A percentile compares a stretch with the other conserved stretches of the same genome.
Conservation (phyloP, 306 rosid genomes). For the Inga laurina region DNA sequence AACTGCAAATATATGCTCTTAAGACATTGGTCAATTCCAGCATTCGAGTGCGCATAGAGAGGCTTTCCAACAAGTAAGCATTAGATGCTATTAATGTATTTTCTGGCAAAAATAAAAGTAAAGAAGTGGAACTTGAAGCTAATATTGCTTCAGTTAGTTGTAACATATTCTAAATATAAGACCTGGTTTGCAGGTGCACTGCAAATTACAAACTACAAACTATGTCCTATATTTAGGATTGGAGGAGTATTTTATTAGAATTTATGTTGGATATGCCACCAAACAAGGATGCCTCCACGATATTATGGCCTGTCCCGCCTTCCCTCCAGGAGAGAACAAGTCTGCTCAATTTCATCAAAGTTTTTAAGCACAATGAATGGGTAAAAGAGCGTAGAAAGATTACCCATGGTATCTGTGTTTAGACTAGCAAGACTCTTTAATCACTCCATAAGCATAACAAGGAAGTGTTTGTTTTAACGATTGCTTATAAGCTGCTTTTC, state of each 20-base stretch:
- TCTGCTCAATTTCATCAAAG: no score
- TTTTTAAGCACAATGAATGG: no score
- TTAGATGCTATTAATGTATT: neutral
- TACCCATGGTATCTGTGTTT: neutral
- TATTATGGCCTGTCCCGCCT: neutral
- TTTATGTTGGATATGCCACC: neutral
- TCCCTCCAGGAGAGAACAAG: no score
- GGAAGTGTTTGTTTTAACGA: no score
- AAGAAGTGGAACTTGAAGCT: neutral
- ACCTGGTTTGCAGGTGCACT: no score
- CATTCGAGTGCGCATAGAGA: slow-evolving; percentile 85
- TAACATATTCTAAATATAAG: neutral
- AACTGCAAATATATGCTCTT: slow-evolving; percentile 79
- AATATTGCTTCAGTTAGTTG: neutral
- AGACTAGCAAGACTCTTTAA: neutral
- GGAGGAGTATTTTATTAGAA: neutral
- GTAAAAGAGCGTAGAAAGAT: neutral
- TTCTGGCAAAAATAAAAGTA: neutral
- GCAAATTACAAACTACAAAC: no score
- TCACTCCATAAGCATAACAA: neutral
- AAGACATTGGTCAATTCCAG: slow-evolving; percentile 63
- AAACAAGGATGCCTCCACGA: neutral
- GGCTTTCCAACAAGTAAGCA: slow-evolving; percentile 73
- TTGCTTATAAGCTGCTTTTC: no score
- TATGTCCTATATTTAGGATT: no score